These are phyloP conservation scores for Ustilago loliicola DNA, from an alignment of 1,284 basidiomycete genomes.

Conservation along the genomic window DNA sequence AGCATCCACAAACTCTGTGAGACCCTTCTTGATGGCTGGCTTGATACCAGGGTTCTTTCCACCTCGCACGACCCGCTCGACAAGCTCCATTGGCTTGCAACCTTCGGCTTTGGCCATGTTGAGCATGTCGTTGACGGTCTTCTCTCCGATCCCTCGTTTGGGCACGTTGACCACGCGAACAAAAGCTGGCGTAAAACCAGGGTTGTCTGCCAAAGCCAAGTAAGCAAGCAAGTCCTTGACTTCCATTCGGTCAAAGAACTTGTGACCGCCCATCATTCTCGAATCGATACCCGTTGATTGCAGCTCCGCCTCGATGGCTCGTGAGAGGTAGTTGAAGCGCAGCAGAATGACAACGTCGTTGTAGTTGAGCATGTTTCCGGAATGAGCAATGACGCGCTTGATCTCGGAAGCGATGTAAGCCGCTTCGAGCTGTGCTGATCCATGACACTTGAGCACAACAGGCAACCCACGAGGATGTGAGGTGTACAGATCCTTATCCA, in stretches of 20 bases:
- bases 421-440: slow-evolving; percentile 55
- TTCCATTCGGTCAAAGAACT: slow-evolving; percentile 83
- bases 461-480: slow-evolving; percentile 78
- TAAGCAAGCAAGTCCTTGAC: slow-evolving; percentile 91
- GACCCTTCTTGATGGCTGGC: slow-evolving; percentile 77
- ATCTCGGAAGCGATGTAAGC: slow-evolving; percentile 80
- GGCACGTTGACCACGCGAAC: slow-evolving; percentile 83
- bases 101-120: slow-evolving; percentile 75
- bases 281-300: slow-evolving; percentile 84
- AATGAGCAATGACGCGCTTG: slow-evolving; percentile 80
- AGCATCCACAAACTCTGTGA: slow-evolving; percentile 76
- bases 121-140: slow-evolving; percentile 79
- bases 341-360: slow-evolving; percentile 74
- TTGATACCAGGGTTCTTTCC: slow-evolving; percentile 76
- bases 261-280: slow-evolving; percentile 83
- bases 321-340: slow-evolving; percentile 85
- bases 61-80: slow-evolving; percentile 39
- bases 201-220: slow-evolving; percentile 80
- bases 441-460: slow-evolving; percentile 65
- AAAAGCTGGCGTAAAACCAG: slow-evolving; percentile 79
- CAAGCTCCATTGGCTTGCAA: slow-evolving; percentile 76
- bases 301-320: slow-evolving; percentile 81
- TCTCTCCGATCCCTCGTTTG: slow-evolving; percentile 83
- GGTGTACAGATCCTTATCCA: slow-evolving; percentile 82
- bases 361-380: slow-evolving; percentile 77